phyloP scores from a whole-genome alignment of 208 protist genomes.

The Trypanosoma theileri region DNA sequence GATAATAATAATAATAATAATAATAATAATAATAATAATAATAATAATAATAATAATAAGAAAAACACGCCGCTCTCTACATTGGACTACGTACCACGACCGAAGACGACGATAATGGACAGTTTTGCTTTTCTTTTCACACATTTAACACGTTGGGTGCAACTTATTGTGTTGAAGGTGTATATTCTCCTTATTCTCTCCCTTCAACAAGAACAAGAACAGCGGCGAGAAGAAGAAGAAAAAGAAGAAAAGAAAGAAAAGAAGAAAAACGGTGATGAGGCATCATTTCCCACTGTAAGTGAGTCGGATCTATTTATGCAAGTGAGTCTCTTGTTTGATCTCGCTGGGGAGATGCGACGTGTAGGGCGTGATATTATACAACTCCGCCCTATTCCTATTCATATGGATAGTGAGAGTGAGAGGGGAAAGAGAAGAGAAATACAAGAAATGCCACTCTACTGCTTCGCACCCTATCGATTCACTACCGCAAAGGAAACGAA shows the following conservation, averaged over 20 bases:
- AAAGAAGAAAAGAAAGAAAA: neutral
- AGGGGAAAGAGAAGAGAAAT: too few relatives aligned
- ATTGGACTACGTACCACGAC: neutral
- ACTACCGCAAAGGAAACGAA: neutral
- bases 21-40: neutral
- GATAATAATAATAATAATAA: neutral
- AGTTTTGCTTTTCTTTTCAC: neutral
- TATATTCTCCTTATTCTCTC: neutral
- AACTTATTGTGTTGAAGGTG: neutral
- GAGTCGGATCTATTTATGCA: neutral
- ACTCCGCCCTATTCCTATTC: too few relatives aligned
- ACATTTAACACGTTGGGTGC: neutral
- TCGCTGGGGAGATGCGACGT: neutral
- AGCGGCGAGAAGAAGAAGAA: neutral
- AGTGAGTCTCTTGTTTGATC: neutral
- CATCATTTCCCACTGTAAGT: too few relatives aligned
- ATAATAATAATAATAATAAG: neutral
- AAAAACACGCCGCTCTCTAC: neutral
- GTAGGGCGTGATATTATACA: neutral
- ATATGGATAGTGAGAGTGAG: too few relatives aligned
- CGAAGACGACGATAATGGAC: neutral
- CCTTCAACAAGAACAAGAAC: neutral
- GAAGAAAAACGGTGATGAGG: neutral
- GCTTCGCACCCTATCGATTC: too few relatives aligned
- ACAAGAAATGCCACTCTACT: too few relatives aligned